Evolutionary conservation across 352 stramenopile genomes (phyloP), one percentile per base, ranked within the genome.

Genomic region (Phytophthora quininea): DNA sequence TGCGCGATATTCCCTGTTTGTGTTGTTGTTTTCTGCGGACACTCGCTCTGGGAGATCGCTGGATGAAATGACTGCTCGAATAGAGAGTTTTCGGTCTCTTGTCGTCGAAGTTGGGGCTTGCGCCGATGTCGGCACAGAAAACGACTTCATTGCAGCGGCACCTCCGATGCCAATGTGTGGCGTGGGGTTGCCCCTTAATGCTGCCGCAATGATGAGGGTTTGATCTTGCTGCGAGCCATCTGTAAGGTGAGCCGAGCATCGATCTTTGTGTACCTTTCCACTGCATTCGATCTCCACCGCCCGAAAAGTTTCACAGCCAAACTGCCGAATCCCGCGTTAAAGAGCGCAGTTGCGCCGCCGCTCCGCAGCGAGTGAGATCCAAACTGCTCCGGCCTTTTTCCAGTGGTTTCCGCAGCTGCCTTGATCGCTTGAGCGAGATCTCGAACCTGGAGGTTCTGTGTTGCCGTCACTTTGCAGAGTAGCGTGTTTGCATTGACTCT

Each of bases 181-280:
- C 43, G 9, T 50, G 43, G 54, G 54, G 54, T 43, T 52, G 14
- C 40, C 54, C 54, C 32, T 33, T 33, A 11, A 38, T n/a, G 27
- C 33, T 29, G 56, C 10, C 43, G 35, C 33, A 56, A 51, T 56
- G 27, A 6, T 38, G 19, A 6, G 3, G 27, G 49, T 4, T 11
- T 2, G 8, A 62, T 0, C 45, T 49, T 63, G 29, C 40, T 33
- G 5, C 14, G 19, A 30, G 47, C 33, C 46, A 55, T 49, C 19
- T n/a, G 32, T 14, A 12, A 56, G 5, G 46, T 56, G 7, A 50
- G 10, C 11, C 32, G 32, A 3, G n/a, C 5, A 12, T 32, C 32
- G 11, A 63, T 47, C 38, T 47, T 8, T 1, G 47, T 56, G 47
- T 56, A 63, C 9, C 55, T 14, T 30, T 55, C 31, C 3, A 62